These are phyloP conservation scores for Cicer bijugum DNA, from an alignment of 306 rosid genomes.

Conservation along the genomic window DNA sequence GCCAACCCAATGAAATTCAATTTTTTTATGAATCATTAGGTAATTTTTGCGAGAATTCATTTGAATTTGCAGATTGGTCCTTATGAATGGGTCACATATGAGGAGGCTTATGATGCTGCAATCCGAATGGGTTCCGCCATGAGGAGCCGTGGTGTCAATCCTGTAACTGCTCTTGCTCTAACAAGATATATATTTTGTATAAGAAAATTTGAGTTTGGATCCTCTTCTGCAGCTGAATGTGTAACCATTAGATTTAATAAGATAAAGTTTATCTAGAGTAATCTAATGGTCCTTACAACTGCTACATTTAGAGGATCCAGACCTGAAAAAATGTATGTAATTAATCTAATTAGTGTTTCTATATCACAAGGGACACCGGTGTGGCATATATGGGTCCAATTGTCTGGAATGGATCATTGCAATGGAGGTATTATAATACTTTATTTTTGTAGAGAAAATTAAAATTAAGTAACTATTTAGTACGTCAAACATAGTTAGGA, in stretches of 20 bases:
- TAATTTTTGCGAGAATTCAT: slow-evolving; percentile 19
- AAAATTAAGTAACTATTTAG: neutral
- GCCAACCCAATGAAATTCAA: neutral
- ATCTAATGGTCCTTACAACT: too few relatives aligned
- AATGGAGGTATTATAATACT: slow-evolving; percentile 71
- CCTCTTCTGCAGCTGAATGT: too few relatives aligned
- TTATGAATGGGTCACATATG: slow-evolving; percentile 55
- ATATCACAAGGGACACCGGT: slow-evolving; percentile 70
- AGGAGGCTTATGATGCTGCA: slow-evolving; percentile 73
- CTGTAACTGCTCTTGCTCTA: slow-evolving; percentile 53
- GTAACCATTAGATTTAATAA: too few relatives aligned
- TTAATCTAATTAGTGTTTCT: slow-evolving; percentile 25
- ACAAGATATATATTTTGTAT: slow-evolving; percentile 21
- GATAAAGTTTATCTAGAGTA: too few relatives aligned
- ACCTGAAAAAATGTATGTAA: neutral
- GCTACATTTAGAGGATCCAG: too few relatives aligned
- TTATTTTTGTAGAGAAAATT: slow-evolving; percentile 1
- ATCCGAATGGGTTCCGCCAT: slow-evolving; percentile 77
- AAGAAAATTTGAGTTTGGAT: neutral
- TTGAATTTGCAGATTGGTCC: slow-evolving; percentile 53
- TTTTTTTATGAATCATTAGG: neutral
- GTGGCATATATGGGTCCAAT: slow-evolving; percentile 89
- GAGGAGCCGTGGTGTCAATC: slow-evolving; percentile 69
- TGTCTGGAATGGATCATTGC: slow-evolving; percentile 83
- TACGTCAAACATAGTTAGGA: slow-evolving; percentile 9